Evolutionary conservation across 371 early-diverging fungal species (phyloP).

Genomic region (Haplosporangium sp.): DNA sequence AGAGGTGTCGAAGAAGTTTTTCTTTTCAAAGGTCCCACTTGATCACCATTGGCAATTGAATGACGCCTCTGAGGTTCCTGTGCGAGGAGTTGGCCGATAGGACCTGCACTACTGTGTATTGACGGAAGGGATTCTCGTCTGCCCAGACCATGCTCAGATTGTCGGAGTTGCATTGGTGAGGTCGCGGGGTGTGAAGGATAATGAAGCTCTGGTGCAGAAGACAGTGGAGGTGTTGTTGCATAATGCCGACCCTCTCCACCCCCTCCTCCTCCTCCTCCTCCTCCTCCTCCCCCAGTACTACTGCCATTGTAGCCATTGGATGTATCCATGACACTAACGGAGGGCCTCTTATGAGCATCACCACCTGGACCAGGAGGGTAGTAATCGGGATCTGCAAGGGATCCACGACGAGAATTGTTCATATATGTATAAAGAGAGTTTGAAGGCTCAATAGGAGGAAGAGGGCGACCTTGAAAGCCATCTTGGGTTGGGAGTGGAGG

Average conservation of each 20-base stretch:
- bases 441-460: constrained; percentile 53
- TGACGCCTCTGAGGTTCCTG: constrained; percentile 65
- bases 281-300: neutral
- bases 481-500: constrained; percentile 46
- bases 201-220: constrained; percentile 12
- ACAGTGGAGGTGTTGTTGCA: constrained; percentile 14
- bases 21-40: constrained; percentile 36
- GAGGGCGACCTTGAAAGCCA: constrained; percentile 38
- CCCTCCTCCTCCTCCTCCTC: neutral
- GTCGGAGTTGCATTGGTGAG: constrained; percentile 34
- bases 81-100: constrained; percentile 55
- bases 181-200: constrained; percentile 21
- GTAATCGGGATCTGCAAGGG: constrained; percentile 36
- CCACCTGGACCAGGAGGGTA: constrained; percentile 5
- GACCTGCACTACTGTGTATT: constrained; percentile 45
- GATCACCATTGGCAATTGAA: constrained; percentile 67
- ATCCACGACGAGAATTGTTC: constrained; percentile 49
- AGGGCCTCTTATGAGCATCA: constrained; percentile 23
- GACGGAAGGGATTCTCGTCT: constrained; percentile 64
- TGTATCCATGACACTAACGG: constrained; percentile 2
- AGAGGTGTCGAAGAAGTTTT: constrained; percentile 46
- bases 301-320: constrained; percentile 10
- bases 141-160: constrained; percentile 43
- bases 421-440: constrained; percentile 47
- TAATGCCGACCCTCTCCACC: constrained; percentile 7